Percentiles rank a stretch among this genome's conserved stretches.
These are phyloP conservation scores for Mortierella sp. DNA, from an alignment of 371 early-diverging fungal species.

Conservation along the genomic window DNA sequence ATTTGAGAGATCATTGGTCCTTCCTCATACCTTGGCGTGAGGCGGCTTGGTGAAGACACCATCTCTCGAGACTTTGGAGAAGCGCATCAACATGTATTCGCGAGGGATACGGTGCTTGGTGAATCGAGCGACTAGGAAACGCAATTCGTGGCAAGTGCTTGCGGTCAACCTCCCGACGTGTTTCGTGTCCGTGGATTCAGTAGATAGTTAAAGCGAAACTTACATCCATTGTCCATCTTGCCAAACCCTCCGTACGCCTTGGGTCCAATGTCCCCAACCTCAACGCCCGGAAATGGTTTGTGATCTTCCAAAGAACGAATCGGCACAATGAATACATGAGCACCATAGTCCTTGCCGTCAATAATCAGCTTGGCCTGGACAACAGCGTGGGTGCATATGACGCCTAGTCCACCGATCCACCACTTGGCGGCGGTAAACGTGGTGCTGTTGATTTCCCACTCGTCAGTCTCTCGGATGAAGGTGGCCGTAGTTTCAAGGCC, in stretches of 20 bases:
- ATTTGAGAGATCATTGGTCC: no score
- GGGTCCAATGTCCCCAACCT: slow-evolving; percentile 92
- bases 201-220: background rate
- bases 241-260: slow-evolving; percentile 82
- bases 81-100: slow-evolving; percentile 80
- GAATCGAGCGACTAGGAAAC: slow-evolving; percentile 34
- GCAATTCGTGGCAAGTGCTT: no score
- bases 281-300: slow-evolving; percentile 80
- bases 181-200: background rate
- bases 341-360: slow-evolving; percentile 80
- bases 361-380: slow-evolving; percentile 88
- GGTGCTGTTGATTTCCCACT: slow-evolving; percentile 89
- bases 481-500: slow-evolving; percentile 93
- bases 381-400: slow-evolving; percentile 74
- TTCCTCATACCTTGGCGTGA: slow-evolving; percentile 64
- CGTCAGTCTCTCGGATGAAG: slow-evolving; percentile 79
- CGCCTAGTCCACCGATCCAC: slow-evolving; percentile 89
- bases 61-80: slow-evolving; percentile 74
- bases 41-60: slow-evolving; percentile 78
- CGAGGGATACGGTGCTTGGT: slow-evolving; percentile 76
- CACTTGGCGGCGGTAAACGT: slow-evolving; percentile 81
- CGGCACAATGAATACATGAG: slow-evolving; percentile 86
- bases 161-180: background rate
- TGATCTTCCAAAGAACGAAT: slow-evolving; percentile 82
- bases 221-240: slow-evolving; percentile 86